phyloP scores from a whole-genome alignment of 345 rosid species.

The Hibiscus tridactylites region DNA sequence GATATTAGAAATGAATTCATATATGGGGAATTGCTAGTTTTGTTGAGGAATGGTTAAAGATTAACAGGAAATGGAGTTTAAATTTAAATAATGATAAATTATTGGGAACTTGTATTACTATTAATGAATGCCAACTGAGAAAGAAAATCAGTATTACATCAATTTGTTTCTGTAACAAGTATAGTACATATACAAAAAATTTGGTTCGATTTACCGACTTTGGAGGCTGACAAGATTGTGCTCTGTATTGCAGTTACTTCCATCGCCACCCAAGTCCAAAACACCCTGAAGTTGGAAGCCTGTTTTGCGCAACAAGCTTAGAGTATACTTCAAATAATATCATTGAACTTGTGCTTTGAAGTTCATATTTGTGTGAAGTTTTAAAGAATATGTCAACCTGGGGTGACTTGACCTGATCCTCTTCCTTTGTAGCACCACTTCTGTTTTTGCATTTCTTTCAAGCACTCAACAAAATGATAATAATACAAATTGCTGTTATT shows the following conservation, averaged over 20 bases:
- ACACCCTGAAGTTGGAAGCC: slow-evolving; percentile 22
- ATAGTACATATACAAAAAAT: neutral
- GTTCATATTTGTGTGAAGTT: slow-evolving; percentile 23
- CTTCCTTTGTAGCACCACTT: slow-evolving; percentile 2
- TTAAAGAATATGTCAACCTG: slow-evolving; percentile 13
- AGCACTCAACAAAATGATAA: neutral
- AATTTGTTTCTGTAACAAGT: neutral
- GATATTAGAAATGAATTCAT: neutral
- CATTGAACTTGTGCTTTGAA: slow-evolving; percentile 7
- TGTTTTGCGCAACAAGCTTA: slow-evolving; percentile 12
- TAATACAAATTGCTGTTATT: neutral
- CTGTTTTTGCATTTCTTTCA: slow-evolving; percentile 12
- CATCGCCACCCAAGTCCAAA: slow-evolving; percentile 56
- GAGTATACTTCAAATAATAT: slow-evolving; percentile 21
- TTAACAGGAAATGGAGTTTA: neutral
- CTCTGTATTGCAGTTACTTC: slow-evolving; percentile 49
- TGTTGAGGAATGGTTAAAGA: neutral
- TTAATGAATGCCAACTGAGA: neutral
- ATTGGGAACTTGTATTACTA: neutral
- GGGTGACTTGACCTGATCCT: slow-evolving; percentile 8
- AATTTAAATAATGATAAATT: neutral
- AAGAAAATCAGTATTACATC: neutral
- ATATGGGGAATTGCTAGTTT: neutral
- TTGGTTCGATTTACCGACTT: neutral
- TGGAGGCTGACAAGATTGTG: neutral